A percentile compares a stretch with the other conserved stretches of the same genome.
Conservation (phyloP, 169 alveolate genomes). For the Plasmodium adleri region DNA sequence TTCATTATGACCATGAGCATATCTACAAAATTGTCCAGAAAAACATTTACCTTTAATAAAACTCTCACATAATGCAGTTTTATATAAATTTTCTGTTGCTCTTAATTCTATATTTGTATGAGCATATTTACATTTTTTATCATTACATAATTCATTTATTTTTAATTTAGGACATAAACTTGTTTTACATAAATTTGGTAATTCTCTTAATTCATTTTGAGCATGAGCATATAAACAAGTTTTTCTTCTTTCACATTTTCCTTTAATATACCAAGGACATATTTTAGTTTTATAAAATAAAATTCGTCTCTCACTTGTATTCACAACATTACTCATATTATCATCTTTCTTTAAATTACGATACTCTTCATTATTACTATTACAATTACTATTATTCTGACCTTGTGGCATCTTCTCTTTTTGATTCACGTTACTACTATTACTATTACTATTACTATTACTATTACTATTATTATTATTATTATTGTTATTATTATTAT, state of each 20-base stretch:
- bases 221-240: constrained; percentile 82
- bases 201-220: constrained; percentile 77
- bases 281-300: constrained; percentile 80
- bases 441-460: too few species aligned
- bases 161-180: constrained; percentile 78
- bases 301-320: constrained; percentile 59
- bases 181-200: constrained; percentile 80
- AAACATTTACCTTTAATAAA: constrained; percentile 81
- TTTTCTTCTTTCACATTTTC: constrained; percentile 78
- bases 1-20: constrained; percentile 79
- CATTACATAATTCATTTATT: constrained; percentile 73
- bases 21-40: constrained; percentile 83
- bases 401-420: constrained; percentile 16
- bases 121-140: constrained; percentile 81
- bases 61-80: constrained; percentile 82
- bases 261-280: constrained; percentile 82
- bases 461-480: too few species aligned
- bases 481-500: too few species aligned
- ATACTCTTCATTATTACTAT: constrained; percentile 13
- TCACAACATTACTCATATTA: constrained; percentile 44
- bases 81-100: constrained; percentile 81
- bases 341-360: constrained; percentile 31
- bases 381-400: too few species aligned
- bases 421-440: not conserved
- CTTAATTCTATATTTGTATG: constrained; percentile 80